phyloP scores from a whole-genome alignment of 2,329 filamentous ascomycete species.

The Ambrosiella cleistominuta region DNA sequence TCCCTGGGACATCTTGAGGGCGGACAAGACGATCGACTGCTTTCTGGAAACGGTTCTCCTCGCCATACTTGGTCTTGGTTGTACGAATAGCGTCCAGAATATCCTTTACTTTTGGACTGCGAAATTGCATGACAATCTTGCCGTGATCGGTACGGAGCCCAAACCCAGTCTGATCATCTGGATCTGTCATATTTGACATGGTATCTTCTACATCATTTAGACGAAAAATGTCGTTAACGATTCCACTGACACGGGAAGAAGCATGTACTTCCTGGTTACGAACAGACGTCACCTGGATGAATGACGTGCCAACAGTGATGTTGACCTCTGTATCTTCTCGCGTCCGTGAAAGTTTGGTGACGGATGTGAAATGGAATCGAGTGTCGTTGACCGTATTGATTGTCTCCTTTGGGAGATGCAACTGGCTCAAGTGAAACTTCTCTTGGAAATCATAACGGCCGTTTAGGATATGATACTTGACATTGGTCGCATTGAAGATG shows the following conservation, averaged over 20 bases:
- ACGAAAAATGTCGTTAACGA: slow-evolving; percentile 53
- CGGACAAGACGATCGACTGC: slow-evolving; percentile 47
- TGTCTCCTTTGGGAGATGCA: slow-evolving; percentile 52
- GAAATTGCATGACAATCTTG: slow-evolving; percentile 56
- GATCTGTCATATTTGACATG: slow-evolving; percentile 40
- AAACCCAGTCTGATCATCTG: slow-evolving; percentile 48
- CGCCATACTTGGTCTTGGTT: slow-evolving; percentile 46
- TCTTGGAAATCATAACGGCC: slow-evolving; percentile 46
- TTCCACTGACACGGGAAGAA: slow-evolving; percentile 41
- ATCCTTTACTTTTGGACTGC: slow-evolving; percentile 45
- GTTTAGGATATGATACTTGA: slow-evolving; percentile 49
- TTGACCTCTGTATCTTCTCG: slow-evolving; percentile 53
- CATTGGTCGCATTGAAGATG: slow-evolving; percentile 45
- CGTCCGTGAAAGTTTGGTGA: slow-evolving; percentile 48
- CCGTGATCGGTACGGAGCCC: slow-evolving; percentile 50
- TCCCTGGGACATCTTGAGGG: slow-evolving; percentile 54
- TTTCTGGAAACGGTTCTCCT: slow-evolving; percentile 42
- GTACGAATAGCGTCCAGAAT: slow-evolving; percentile 44
- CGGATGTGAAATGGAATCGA: slow-evolving; percentile 45
- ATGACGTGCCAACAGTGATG: slow-evolving; percentile 52
- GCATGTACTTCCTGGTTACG: slow-evolving; percentile 53
- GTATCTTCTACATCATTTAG: slow-evolving; percentile 51
- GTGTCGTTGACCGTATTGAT: slow-evolving; percentile 51
- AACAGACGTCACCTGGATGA: slow-evolving; percentile 50
- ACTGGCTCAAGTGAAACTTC: slow-evolving; percentile 48